Conservation (phyloP, 352 stramenopile genomes). For the Phytophthora lateralis region DNA sequence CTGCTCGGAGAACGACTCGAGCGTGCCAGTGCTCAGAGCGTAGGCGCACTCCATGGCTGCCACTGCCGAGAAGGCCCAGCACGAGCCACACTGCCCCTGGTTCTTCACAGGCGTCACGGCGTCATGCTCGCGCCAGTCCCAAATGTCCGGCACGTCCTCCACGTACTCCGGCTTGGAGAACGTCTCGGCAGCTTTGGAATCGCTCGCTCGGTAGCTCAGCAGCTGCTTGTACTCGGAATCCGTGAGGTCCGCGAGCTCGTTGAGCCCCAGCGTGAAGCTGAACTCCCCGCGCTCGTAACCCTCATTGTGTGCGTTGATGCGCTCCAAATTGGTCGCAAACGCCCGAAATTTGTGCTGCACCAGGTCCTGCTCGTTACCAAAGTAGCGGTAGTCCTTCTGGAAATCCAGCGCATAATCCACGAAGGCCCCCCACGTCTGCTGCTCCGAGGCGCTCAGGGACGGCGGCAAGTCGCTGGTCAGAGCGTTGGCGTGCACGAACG, state of each 20-base stretch:
- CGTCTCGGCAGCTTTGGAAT: constrained; percentile 19
- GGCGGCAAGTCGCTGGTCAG: constrained; percentile 24
- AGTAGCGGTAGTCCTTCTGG: constrained; percentile 50
- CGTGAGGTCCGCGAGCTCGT: constrained; percentile 46
- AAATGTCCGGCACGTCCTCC: constrained; percentile 56
- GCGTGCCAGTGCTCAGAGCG: constrained; percentile 90
- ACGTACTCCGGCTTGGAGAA: constrained; percentile 25
- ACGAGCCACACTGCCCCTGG: constrained; percentile 95
- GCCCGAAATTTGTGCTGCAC: constrained; percentile 50
- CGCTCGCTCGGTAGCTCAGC: constrained; percentile 30
- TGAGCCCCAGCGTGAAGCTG: constrained; percentile 57
- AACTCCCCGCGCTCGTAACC: constrained; percentile 50
- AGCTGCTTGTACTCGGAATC: constrained; percentile 50
- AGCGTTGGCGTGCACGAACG: constrained; percentile 5
- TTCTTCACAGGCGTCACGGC: constrained; percentile 93
- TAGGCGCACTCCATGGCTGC: constrained; percentile 97
- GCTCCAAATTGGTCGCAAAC: constrained; percentile 56
- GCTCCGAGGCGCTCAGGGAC: constrained; percentile 20
- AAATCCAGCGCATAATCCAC: constrained; percentile 64
- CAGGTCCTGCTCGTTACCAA: constrained; percentile 42
- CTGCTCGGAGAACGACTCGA: constrained; percentile 96
- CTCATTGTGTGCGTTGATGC: constrained; percentile 56
- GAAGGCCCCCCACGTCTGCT: constrained; percentile 50
- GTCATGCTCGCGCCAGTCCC: constrained; percentile 95
- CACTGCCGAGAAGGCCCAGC: constrained; percentile 97